Conservation (phyloP, 108 stramenopile species). For the Aurantiochytrium sp. region DNA sequence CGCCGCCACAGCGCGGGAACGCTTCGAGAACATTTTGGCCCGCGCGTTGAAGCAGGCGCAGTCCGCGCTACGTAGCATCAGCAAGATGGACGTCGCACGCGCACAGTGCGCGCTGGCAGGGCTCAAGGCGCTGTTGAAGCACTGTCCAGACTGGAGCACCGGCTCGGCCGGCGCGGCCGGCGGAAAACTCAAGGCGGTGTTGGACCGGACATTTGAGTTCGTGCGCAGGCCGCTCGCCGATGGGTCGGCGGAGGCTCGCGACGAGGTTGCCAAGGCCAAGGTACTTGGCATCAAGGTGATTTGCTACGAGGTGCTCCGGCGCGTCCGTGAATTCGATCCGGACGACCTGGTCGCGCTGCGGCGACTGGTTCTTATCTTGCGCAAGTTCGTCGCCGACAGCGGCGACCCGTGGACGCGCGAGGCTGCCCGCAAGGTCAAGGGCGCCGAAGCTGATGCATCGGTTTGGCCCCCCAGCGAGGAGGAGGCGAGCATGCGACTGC, state of each 20-base stretch:
- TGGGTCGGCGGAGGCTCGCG: too few relatives aligned
- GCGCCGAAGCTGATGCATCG: neutral
- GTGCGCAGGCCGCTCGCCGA: neutral
- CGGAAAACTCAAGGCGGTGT: too few relatives aligned
- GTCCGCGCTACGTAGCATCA: too few relatives aligned
- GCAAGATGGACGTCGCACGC: too few relatives aligned
- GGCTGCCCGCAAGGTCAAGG: neutral
- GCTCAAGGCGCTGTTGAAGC: too few relatives aligned
- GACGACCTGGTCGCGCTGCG: neutral
- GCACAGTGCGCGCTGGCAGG: too few relatives aligned
- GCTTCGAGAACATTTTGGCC: too few relatives aligned
- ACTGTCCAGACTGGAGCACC: too few relatives aligned
- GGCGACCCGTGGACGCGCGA: neutral
- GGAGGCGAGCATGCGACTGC: neutral
- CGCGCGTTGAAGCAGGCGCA: too few relatives aligned
- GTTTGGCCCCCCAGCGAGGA: neutral
- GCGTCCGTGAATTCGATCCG: neutral
- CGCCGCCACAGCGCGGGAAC: neutral
- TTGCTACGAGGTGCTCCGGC: neutral
- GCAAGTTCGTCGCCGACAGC: constrained; percentile 3
- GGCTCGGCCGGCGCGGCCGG: too few relatives aligned
- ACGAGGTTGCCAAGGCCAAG: neutral
- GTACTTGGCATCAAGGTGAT: neutral
- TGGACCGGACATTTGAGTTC: too few relatives aligned
- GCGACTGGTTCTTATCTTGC: neutral